phyloP scores from a whole-genome alignment of 1,284 basidiomycete species.

The Ustilago trichophora region DNA sequence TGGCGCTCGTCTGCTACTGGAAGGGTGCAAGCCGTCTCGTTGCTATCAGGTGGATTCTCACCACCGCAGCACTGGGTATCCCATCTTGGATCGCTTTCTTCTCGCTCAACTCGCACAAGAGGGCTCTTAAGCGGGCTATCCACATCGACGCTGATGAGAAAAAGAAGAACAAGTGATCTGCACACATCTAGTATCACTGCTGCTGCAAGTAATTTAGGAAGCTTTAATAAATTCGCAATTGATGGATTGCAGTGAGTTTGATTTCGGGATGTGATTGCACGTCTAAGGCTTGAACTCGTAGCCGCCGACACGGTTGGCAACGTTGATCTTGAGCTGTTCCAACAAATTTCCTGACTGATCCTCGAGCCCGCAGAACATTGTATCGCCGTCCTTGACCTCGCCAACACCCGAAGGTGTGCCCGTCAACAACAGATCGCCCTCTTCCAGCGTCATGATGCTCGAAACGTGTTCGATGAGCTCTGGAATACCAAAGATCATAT shows the following conservation, averaged over 20 bases:
- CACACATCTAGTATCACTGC: too few relatives aligned
- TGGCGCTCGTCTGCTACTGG: conserved; percentile 31
- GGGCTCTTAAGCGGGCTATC: conserved; percentile 20
- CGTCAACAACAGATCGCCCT: conserved; percentile 69
- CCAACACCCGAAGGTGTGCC: conserved; percentile 83
- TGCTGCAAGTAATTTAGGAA: too few relatives aligned
- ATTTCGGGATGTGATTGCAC: too few relatives aligned
- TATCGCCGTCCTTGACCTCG: conserved; percentile 78
- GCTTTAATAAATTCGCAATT: too few relatives aligned
- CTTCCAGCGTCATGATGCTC: conserved; percentile 94
- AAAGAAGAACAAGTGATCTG: conserved; percentile 11
- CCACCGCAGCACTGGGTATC: conserved; percentile 38
- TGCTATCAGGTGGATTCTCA: conserved; percentile 35
- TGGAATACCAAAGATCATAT: conserved; percentile 95
- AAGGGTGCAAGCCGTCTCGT: conserved; percentile 27
- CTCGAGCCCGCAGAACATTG: conserved; percentile 78
- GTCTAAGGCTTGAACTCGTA: conserved; percentile 71
- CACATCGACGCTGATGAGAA: conserved; percentile 22
- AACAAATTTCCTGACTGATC: conserved; percentile 74
- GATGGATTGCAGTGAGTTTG: too few relatives aligned
- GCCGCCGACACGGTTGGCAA: conserved; percentile 75
- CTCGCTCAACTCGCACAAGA: conserved; percentile 41
- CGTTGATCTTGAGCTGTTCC: conserved; percentile 75
- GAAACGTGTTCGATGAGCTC: conserved; percentile 90
- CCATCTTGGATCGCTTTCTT: conserved; percentile 50